Percentiles rank a stretch among this genome's conserved stretches.
These are phyloP conservation scores for Candida broadrunensis DNA, from an alignment of 805 yeast genomes.

Conservation along the genomic window DNA sequence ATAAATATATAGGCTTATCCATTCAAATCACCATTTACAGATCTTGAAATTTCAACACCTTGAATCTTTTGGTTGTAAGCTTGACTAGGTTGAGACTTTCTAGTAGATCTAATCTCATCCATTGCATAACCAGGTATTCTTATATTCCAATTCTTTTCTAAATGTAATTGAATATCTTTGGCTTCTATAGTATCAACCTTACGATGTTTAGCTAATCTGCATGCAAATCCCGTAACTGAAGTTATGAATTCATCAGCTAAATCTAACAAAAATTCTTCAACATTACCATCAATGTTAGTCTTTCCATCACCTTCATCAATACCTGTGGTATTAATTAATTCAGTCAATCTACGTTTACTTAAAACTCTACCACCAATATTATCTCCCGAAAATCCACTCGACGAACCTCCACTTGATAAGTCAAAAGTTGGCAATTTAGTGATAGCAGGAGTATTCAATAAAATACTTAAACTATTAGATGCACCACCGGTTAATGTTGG, in stretches of 20 bases:
- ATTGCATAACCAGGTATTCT: conserved; percentile 90
- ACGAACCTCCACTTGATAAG: conserved; percentile 34
- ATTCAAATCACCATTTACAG: conserved; percentile 50
- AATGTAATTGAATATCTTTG: conserved; percentile 84
- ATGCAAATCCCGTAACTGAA: conserved; percentile 88
- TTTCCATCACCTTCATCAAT: conserved; percentile 90
- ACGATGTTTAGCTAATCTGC: conserved; percentile 92
- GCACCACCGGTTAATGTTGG: conserved; percentile 86
- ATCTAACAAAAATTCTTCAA: conserved; percentile 85
- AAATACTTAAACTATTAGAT: conserved; percentile 64
- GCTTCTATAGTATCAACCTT: conserved; percentile 84
- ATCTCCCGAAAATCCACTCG: conserved; percentile 31
- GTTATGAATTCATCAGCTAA: conserved; percentile 94
- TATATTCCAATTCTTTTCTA: conserved; percentile 93
- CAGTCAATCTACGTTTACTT: conserved; percentile 85
- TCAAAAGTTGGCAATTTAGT: conserved; percentile 80
- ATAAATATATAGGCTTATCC: not conserved
- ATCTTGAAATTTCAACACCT: conserved; percentile 64
- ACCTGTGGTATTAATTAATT: conserved; percentile 78
- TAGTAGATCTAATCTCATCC: conserved; percentile 80
- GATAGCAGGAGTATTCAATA: conserved; percentile 70
- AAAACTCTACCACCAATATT: conserved; percentile 72
- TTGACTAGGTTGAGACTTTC: conserved; percentile 67
- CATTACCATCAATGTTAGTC: conserved; percentile 90
- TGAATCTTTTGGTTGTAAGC: conserved; percentile 64